phyloP scores from a whole-genome alignment of 805 yeast species.

The Lachancea meyersii region DNA sequence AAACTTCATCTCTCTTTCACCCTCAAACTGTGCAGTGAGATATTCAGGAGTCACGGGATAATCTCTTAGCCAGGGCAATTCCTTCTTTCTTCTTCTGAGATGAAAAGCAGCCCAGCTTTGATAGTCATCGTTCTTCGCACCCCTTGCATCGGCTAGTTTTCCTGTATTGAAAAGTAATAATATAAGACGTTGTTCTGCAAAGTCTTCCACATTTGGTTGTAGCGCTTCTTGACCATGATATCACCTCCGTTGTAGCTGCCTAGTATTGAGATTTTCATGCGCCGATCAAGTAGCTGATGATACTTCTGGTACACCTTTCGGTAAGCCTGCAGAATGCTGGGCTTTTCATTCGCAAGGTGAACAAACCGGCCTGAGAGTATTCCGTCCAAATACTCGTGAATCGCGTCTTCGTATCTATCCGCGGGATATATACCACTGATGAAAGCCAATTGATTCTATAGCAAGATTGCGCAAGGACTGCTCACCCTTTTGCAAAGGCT shows the following conservation, averaged over 20 bases:
- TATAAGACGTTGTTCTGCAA: not conserved
- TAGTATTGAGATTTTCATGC: no score
- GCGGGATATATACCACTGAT: no score
- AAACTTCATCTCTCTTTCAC: not conserved
- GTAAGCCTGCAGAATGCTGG: not conserved
- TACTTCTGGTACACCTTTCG: not conserved
- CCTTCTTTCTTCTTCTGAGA: not conserved
- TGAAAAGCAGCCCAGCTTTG: not conserved
- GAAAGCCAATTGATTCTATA: no score
- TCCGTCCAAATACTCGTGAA: no score
- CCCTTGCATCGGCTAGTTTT: no score
- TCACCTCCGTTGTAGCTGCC: not conserved
- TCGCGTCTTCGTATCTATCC: no score
- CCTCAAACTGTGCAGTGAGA: not conserved
- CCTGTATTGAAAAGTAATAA: no score
- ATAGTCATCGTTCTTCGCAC: no score
- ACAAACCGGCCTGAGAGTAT: no score
- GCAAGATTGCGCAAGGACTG: not conserved
- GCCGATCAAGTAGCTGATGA: not conserved
- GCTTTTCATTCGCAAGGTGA: not conserved
- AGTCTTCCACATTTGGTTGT: conserved; percentile 1
- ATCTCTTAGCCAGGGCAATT: not conserved
- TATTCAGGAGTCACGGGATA: not conserved
- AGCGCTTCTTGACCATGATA: not conserved
- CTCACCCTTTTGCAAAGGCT: not conserved